Conservation (phyloP, 768 basidiomycete species). For the Zangia roseola region DNA sequence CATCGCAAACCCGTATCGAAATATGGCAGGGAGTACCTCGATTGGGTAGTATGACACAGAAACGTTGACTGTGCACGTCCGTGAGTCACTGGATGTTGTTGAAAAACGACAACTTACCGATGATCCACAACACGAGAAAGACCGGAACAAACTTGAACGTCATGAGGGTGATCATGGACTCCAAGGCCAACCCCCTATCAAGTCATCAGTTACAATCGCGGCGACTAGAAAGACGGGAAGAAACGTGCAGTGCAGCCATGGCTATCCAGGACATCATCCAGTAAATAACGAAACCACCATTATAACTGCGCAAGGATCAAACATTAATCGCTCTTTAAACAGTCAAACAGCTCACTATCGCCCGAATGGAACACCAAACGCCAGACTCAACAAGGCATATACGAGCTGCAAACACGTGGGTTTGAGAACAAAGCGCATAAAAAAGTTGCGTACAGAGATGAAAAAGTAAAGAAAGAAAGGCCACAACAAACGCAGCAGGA, state of each 20-base stretch:
- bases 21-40: conserved; percentile 54
- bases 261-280: conserved; percentile 65
- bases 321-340: not conserved
- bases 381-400: conserved; percentile 57
- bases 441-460: conserved; percentile 33
- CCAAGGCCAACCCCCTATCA: conserved; percentile 57
- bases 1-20: conserved; percentile 63
- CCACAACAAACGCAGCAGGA: conserved; percentile 40
- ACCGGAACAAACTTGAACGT: conserved; percentile 51
- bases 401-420: conserved; percentile 40
- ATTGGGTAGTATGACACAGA: conserved; percentile 59
- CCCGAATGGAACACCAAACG: conserved; percentile 56
- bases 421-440: not conserved
- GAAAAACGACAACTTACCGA: conserved; percentile 36
- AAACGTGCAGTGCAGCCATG: conserved; percentile 55
- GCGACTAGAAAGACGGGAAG: not conserved
- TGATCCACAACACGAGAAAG: conserved; percentile 67
- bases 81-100: not conserved
- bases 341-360: conserved; percentile 37
- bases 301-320: conserved; percentile 34
- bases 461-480: conserved; percentile 43
- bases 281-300: conserved; percentile 57
- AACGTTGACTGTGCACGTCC: conserved; percentile 46
- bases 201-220: not conserved
- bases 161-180: conserved; percentile 56